Percentiles rank a stretch among this genome's conserved stretches.
Conservation (phyloP, 495 filamentous ascomycete species). For the Lasiosphaeria miniovina region DNA sequence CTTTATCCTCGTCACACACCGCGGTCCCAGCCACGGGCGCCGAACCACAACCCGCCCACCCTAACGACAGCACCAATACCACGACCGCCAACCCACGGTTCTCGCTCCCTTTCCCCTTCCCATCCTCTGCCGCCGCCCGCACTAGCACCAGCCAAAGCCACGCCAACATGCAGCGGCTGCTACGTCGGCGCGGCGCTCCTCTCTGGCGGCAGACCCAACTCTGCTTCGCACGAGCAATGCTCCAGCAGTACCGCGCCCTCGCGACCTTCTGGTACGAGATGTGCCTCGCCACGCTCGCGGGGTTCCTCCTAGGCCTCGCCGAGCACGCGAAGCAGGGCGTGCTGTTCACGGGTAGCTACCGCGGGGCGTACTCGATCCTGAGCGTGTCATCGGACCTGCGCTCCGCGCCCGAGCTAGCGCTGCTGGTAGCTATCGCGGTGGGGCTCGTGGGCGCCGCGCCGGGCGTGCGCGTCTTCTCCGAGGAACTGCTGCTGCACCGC, state of each 20-base stretch:
- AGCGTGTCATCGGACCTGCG: conserved; percentile 49
- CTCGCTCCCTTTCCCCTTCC: too few relatives aligned
- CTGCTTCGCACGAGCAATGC: conserved; percentile 45
- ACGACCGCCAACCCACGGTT: too few relatives aligned
- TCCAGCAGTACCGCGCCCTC: conserved; percentile 53
- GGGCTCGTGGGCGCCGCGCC: conserved; percentile 53
- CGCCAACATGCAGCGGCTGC: conserved; percentile 22
- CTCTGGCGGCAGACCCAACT: conserved; percentile 47
- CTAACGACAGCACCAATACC: too few relatives aligned
- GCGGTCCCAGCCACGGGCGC: too few relatives aligned
- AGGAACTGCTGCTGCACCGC: conserved; percentile 52
- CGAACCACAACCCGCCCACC: too few relatives aligned
- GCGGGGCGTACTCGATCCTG: conserved; percentile 47
- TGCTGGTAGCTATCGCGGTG: conserved; percentile 51
- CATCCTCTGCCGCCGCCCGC: not conserved
- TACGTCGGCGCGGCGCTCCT: conserved; percentile 45
- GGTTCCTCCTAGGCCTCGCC: conserved; percentile 54
- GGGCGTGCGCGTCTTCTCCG: conserved; percentile 54
- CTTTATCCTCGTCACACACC: too few relatives aligned
- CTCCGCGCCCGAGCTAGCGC: conserved; percentile 46
- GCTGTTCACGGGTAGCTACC: conserved; percentile 51
- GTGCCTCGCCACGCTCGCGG: conserved; percentile 46
- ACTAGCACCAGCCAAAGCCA: not conserved
- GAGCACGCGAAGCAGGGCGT: conserved; percentile 45
- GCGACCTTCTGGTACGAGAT: conserved; percentile 52